Percentiles rank a stretch among this genome's conserved stretches.
Conservation (phyloP, 179 eudicot species). For the Patellifolia procumbens region DNA sequence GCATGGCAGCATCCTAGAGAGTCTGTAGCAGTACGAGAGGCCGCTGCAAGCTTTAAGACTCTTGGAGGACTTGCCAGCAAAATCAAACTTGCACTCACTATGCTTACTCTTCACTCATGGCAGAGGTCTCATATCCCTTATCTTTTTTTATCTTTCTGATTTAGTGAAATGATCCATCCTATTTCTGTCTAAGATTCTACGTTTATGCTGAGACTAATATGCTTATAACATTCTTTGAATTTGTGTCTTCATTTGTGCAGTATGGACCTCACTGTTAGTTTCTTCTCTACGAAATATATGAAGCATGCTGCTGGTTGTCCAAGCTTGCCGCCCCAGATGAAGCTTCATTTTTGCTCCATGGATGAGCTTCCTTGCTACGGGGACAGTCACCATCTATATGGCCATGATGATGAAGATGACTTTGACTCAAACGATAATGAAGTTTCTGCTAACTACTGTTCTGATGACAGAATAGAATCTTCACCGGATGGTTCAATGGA, state of each 20-base stretch:
- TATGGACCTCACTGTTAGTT: constrained; percentile 70
- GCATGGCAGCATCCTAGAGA: constrained; percentile 97
- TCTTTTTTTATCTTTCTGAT: background rate
- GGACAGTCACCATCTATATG: constrained; percentile 6
- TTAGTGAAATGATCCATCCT: background rate
- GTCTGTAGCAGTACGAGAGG: constrained; percentile 62
- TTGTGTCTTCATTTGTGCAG: constrained; percentile 44
- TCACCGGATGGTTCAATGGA: constrained; percentile 7
- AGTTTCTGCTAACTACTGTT: background rate
- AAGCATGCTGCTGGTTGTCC: constrained; percentile 62
- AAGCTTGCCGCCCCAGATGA: constrained; percentile 66
- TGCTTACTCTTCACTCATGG: constrained; percentile 86
- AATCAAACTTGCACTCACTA: constrained; percentile 72
- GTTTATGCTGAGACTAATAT: background rate
- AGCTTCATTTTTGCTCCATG: constrained; percentile 60
- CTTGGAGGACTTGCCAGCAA: constrained; percentile 77
- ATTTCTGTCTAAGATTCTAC: background rate
- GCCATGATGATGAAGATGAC: constrained; percentile 36
- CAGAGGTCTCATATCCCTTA: constrained; percentile 43
- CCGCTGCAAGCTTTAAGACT: constrained; percentile 68
- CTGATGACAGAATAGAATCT: background rate
- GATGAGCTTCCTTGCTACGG: constrained; percentile 81
- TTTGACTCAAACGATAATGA: constrained; percentile 16
- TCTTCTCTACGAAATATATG: constrained; percentile 79
- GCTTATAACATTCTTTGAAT: background rate